Evolutionary conservation across 2,329 filamentous ascomycete genomes (phyloP), one percentile per base, ranked within the genome.

Genomic region (Diplocarpon mali): DNA sequence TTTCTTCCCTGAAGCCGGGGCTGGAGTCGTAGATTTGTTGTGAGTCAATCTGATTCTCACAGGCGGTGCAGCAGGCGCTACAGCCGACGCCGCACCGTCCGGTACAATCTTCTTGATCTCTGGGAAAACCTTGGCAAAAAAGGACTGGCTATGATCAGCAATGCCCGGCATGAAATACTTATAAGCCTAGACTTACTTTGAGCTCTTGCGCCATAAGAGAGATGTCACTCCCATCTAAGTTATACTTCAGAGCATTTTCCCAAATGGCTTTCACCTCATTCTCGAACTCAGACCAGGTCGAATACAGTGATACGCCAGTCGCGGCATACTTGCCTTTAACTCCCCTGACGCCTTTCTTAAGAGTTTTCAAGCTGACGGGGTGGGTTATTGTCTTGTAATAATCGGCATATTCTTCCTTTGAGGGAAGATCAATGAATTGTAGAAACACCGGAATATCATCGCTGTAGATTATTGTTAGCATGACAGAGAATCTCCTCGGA

Each of bases 191-290:
- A 55, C 64, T 42, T 67, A 86, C 85, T 76, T 93, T 81, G 6
- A 95, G 75, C 48, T 92, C 80, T 39, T 80, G 76, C 0, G 87
- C 86, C 49, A 92, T 69, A 16, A 76, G 70, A 52, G 80, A 86
- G 41, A 95, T 89, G 13, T 87, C 83, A 58, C 89, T 95, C 3
- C 83, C 85, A 59, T 95, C 88, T 62, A 95, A 86, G 54, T 95
- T 95, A 69, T 90, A 95, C 47, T 82, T 82, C 57, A 80, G 83
- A 0, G 88, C 87, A 63, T 95, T 95, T 39, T 73, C 75, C 89
- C 89, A 95, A 35, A 95, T 79, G 42, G 85, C 72, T 56, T 80
- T 84, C 11, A 85, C 73, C 57, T 85, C 84, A 43, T 88, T 80
- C 61, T 87, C 86, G 53, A 95, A 86, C 1, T 79, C 73, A 45